Evolutionary conservation across 1,284 basidiomycete species (phyloP).

Genomic region (Cryptococcus depauperatus): DNA sequence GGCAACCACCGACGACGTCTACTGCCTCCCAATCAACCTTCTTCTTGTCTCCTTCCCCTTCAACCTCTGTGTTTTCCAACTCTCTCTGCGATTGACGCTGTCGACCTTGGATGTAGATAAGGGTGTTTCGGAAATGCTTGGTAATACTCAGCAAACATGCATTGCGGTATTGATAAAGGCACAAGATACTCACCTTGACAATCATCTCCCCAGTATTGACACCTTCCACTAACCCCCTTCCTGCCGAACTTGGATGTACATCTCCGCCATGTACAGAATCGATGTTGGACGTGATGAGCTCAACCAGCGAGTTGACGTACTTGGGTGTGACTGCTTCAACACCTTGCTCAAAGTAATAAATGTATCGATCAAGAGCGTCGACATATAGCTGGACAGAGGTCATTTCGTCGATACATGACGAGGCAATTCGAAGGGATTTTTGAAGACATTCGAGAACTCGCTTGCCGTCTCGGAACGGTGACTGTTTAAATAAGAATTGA

Average conservation of each 20-base stretch:
- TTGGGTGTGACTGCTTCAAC: conserved; percentile 85
- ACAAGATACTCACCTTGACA: conserved; percentile 31
- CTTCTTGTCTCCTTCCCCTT: conserved; percentile 44
- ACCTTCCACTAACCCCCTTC: conserved; percentile 69
- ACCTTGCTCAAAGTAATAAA: conserved; percentile 87
- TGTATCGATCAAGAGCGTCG: conserved; percentile 81
- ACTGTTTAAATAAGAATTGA: conserved; percentile 47
- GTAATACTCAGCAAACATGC: neutral
- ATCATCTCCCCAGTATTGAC: conserved; percentile 88
- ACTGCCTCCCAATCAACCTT: conserved; percentile 65
- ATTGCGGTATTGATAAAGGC: neutral
- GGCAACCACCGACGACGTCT: conserved; percentile 69
- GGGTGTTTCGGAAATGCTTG: conserved; percentile 84
- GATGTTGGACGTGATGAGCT: conserved; percentile 82
- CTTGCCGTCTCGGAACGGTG: conserved; percentile 84
- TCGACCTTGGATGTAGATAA: conserved; percentile 61
- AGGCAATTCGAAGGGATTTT: conserved; percentile 85
- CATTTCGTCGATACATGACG: conserved; percentile 87
- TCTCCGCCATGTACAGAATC: conserved; percentile 76
- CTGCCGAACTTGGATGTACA: conserved; percentile 56
- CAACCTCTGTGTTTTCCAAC: conserved; percentile 5
- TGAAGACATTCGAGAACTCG: conserved; percentile 90
- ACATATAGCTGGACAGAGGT: conserved; percentile 89
- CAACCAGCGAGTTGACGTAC: conserved; percentile 87
- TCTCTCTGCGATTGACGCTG: conserved; percentile 19